Evolutionary conservation across 2,329 filamentous ascomycete genomes (phyloP), one percentile per base, ranked within the genome.

Genomic region (Pseudogymnoascus sp.): DNA sequence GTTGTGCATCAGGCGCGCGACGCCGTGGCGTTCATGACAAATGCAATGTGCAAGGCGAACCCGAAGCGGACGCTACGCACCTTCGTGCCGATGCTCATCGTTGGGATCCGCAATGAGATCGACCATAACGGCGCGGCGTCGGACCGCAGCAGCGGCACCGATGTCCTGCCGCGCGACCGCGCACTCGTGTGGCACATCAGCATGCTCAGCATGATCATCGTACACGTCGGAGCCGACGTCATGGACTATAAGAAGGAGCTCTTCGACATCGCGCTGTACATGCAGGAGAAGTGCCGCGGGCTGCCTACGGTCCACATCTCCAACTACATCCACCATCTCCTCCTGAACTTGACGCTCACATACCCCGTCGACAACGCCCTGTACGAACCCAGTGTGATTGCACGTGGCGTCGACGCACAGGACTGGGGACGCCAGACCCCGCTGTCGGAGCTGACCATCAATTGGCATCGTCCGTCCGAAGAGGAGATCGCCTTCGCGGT

Each of bases 11-110:
- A 97, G 75, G 93, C 94, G 61, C 83, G 93, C 67, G 94, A 99
- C 79, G 93, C 94, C 6, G 97, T 99, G 89, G 94, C 95, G 1
- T 99, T 96, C 82, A 97, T 97, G 61, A 90, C 93, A 76, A 97
- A 97, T 74, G 90, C 91, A 0, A 81, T 99, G 23, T 96, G 94
- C 81, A 97, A 97, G 76, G 91, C 96, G 68, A 91, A 95, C 69
- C 92, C 95, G 0, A 87, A 93, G 72, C 97, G 97, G 77, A 92
- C 94, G 0, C 80, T 99, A 60, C 94, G 92, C 72, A 85, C 91
- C 12, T 89, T 99, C 62, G 82, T 99, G 33, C 94, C 94, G 0
- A 91, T 96, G 78, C 81, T 97, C 61, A 89, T 96, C 60, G 83
- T 90, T 72, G 92, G 91, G 63, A 99, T 99, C 67, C 90, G 92